Base-by-base conservation (phyloP, 1,139 yeast genomes). In the Nakaseomyces delphensis region DNA sequence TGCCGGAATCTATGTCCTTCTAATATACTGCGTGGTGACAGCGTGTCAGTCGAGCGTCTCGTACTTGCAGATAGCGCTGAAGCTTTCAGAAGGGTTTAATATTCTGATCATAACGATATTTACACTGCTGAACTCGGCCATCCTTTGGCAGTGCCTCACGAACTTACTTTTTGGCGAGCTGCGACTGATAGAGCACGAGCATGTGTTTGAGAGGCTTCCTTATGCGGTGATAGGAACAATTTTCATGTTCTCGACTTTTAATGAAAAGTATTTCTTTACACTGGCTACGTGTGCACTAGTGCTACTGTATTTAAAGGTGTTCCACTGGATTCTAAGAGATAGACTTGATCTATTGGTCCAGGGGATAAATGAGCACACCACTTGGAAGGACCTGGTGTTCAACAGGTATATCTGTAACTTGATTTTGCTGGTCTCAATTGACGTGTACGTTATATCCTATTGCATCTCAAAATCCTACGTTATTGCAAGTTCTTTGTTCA, bases 111-210 rank as follows among this genome's bases (percentile, higher is more conserved):
- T 63, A 39, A 57, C 57, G 8, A 56, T 60, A 24, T 63, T 65
- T 54, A 36, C 56, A 6, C 42, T 62, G 3, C 45, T 64, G 1
- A 48, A 48, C 37, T 55, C 59, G 5, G 45, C 56, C 3, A 47
- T 57, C 2, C 15, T 61, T 10, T 65, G 66, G 48, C 63, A 59
- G 38, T 44, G 50, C 5, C 45, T 63, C 1, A 65, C 63, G 13
- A 45, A 47, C 20, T 4, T 79, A 1, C 59, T 87, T 38, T 87
- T 87, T 66, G 96, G 96, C 0, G 79, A 77, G 43, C 65, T 91
- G 43, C 68, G 95, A 43, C 66, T 79, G 24, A 70, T 84, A 38
- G 98, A 91, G 58, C 65, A 74, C 39, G 95, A 89, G 53, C 87
- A 83, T 56, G 66, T 89, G 18, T 71, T 80, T 48, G 94, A 85